A percentile compares a stretch with the other conserved stretches of the same genome.
These are phyloP conservation scores for Dorcoceras hygrometricum DNA, from an alignment of 257 asterid species.

Conservation along the genomic window DNA sequence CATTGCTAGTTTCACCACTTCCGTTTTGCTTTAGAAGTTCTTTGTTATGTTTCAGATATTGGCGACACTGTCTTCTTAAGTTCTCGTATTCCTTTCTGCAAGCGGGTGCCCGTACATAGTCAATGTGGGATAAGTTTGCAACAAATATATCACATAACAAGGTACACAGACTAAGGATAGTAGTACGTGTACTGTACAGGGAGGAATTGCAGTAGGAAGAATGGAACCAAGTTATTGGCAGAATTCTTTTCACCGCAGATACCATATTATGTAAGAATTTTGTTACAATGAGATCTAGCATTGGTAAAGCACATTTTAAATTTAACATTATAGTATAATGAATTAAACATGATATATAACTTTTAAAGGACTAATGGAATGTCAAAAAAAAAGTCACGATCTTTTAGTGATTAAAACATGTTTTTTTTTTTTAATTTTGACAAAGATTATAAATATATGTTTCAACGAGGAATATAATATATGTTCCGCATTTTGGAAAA, in stretches of 20 bases:
- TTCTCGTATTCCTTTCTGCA: slow-evolving; percentile 88
- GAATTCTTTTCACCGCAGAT: not conserved
- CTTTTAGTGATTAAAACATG: not conserved
- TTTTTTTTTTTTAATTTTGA: too few species aligned
- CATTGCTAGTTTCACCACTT: slow-evolving; percentile 38
- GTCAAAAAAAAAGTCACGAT: not conserved
- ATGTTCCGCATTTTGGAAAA: not conserved
- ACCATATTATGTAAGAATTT: not conserved
- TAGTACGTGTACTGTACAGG: not conserved
- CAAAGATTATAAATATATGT: too few species aligned
- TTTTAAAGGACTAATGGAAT: not conserved
- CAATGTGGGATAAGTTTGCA: slow-evolving; percentile 10
- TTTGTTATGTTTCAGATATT: slow-evolving; percentile 40
- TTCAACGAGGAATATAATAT: too few species aligned
- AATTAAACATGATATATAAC: not conserved
- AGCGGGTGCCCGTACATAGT: slow-evolving; percentile 17
- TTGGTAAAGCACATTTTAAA: not conserved
- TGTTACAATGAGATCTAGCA: not conserved
- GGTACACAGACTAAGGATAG: not conserved
- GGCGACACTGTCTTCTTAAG: slow-evolving; percentile 60
- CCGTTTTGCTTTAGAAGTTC: slow-evolving; percentile 34
- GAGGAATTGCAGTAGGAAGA: not conserved
- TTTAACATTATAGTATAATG: not conserved
- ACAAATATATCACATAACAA: not conserved
- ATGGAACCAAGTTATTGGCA: not conserved